Evolutionary conservation across 257 asterid genomes (phyloP).

Genomic region (Gynochthodes officinalis): DNA sequence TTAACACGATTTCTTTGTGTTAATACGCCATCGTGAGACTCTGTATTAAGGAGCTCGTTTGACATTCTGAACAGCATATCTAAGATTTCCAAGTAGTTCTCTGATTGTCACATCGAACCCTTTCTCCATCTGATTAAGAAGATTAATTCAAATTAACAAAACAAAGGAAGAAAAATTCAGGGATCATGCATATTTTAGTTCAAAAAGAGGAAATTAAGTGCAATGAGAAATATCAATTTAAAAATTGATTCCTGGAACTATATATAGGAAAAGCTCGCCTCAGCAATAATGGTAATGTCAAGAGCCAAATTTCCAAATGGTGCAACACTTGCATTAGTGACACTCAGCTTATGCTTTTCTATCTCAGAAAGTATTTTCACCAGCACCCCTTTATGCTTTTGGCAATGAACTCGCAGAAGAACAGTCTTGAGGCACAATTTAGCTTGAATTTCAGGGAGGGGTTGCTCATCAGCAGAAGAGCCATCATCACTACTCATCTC

Average conservation of each 20-base stretch:
- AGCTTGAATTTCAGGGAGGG: conserved; percentile 23
- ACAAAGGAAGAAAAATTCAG: too few relatives aligned
- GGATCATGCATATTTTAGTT: too few relatives aligned
- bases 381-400: conserved; percentile 16
- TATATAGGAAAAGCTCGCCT: too few relatives aligned
- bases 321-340: conserved; percentile 10
- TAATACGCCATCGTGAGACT: too few relatives aligned
- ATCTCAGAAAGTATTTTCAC: conserved; percentile 12
- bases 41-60: too few relatives aligned
- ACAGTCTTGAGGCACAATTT: conserved; percentile 11
- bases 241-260: too few relatives aligned
- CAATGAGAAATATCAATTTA: too few relatives aligned
- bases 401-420: conserved; percentile 18
- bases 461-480: not conserved
- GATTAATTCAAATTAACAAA: too few relatives aligned
- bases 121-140: conserved; percentile 42
- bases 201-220: too few relatives aligned
- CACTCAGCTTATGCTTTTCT: conserved; percentile 18
- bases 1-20: too few relatives aligned
- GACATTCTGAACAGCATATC: too few relatives aligned
- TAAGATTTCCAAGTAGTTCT: conserved; percentile 3
- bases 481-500: conserved; percentile 24
- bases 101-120: conserved; percentile 24
- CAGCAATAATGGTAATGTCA: conserved; percentile 19
- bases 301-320: conserved; percentile 32